A percentile compares a stretch with the other conserved stretches of the same genome.
Conservation (phyloP, 2,329 filamentous ascomycete species). For the Xylaria sp. region DNA sequence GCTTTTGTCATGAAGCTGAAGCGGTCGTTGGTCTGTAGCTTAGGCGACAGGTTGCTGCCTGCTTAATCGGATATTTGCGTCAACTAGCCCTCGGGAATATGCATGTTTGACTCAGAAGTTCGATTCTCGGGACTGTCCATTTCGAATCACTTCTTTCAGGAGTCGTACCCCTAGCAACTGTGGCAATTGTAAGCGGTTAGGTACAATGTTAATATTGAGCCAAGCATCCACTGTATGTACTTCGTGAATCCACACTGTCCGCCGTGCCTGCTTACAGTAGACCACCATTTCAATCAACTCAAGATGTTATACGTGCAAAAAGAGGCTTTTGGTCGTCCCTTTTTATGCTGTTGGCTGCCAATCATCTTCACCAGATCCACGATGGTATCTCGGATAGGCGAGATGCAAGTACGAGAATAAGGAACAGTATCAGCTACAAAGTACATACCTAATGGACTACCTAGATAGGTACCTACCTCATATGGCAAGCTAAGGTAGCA, state of each 20-base stretch:
- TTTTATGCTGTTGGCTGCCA: neutral
- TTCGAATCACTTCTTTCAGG: neutral
- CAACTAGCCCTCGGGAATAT: neutral
- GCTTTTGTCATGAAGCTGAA: neutral
- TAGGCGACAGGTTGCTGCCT: neutral
- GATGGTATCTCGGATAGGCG: slow-evolving; percentile 18
- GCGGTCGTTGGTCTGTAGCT: neutral
- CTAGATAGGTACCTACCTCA: neutral
- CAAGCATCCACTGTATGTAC: neutral
- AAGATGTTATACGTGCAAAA: neutral
- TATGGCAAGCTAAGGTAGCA: neutral
- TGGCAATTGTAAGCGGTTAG: neutral
- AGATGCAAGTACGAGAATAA: slow-evolving; percentile 1
- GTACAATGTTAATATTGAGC: neutral
- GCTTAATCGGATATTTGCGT: neutral
- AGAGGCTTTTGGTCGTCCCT: neutral
- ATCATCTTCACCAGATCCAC: neutral
- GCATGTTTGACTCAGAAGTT: neutral
- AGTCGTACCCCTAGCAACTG: neutral
- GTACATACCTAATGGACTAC: too few relatives aligned
- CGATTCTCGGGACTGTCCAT: neutral
- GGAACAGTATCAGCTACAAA: too few relatives aligned
- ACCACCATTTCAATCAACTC: neutral
- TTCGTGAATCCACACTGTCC: neutral
- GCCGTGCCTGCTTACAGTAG: neutral